Conservation (phyloP, 2,329 filamentous ascomycete genomes). For the Tricladium varicosporioides region DNA sequence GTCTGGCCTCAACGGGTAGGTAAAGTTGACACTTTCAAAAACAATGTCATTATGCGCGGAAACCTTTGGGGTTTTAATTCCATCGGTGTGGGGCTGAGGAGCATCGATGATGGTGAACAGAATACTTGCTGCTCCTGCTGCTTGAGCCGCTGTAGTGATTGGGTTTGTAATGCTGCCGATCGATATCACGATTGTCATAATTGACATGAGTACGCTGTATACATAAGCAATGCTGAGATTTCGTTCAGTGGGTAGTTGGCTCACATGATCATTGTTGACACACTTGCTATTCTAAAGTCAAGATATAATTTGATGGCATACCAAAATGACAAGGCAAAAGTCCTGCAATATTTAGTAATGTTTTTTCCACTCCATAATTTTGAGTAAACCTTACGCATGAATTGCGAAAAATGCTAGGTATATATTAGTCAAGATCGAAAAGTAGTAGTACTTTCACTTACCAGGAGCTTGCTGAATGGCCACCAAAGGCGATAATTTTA, state of each 20-base stretch:
- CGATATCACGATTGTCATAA: slow-evolving; percentile 22
- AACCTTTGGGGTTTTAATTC: slow-evolving; percentile 45
- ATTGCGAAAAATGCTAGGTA: slow-evolving; percentile 34
- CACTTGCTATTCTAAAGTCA: slow-evolving; percentile 44
- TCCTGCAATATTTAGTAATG: slow-evolving; percentile 27
- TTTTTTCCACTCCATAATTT: background rate
- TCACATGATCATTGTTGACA: slow-evolving; percentile 56
- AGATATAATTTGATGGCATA: slow-evolving; percentile 51
- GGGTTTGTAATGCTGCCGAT: slow-evolving; percentile 54
- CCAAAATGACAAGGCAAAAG: slow-evolving; percentile 60
- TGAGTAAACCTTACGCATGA: slow-evolving; percentile 17
- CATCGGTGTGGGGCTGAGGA: slow-evolving; percentile 36
- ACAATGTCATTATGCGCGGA: slow-evolving; percentile 40
- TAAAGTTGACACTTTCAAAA: slow-evolving; percentile 34
- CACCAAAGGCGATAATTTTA: slow-evolving; percentile 46
- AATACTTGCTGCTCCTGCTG: slow-evolving; percentile 37
- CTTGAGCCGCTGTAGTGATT: slow-evolving; percentile 45
- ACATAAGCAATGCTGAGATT: too few species aligned
- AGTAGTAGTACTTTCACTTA: slow-evolving; percentile 5
- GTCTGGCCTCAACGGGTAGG: slow-evolving; percentile 34
- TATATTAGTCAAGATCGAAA: background rate
- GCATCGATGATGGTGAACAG: slow-evolving; percentile 36
- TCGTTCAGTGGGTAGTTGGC: slow-evolving; percentile 21
- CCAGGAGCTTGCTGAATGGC: slow-evolving; percentile 49
- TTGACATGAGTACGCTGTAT: slow-evolving; percentile 19